Base-by-base conservation (phyloP, 1,284 basidiomycete species). In the Ganoderma boninense region DNA sequence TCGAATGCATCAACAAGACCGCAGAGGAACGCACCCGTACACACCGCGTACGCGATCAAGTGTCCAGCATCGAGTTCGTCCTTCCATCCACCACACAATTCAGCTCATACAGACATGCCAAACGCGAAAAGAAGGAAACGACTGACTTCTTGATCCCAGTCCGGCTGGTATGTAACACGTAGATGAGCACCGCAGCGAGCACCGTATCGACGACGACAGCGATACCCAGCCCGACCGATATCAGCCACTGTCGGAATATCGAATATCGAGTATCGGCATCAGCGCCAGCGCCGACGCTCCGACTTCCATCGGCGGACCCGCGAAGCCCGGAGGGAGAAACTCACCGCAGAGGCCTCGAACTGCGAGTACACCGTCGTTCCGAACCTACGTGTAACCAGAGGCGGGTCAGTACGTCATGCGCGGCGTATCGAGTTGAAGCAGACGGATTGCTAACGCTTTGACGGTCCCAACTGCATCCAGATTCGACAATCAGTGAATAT, bases 51-150 rank as follows among this genome's bases (percentile, higher is more conserved):
- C 11, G 62, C 44, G 32, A 63, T 63, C 43, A 63, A 32, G 62
- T 43, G n/a, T 63, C 62, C n/a, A 63, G 62, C 44, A 35, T 63
- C 42, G 44, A 63, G 20, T 63, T 63, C 13, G 61, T 62, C 35
- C 61, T 62, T 13, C 2, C 40, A n/a, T 10, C 23, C 14, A 2
- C 7, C 52, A 54, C 26, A 1, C 13, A 29, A 11, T 4, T 54
- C 26, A 54, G 11, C 26, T 16, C 4, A 10, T 13, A 20, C 26
- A 29, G 1, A 2, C 26, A 29, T 29, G 4, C 11, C 11, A 54
- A 26, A 29, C 1, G 10, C 8, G 52, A 54, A 13, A 54, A 2
- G 0, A 7, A 20, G n/a, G n/a, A 49, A n/a, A n/a, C 44, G 49
- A 54, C 52, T 29, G 26, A 54, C 52, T 29, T 54, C 26, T 54